These are phyloP conservation scores for Peronosclerospora sorghi DNA, from an alignment of 352 stramenopile species.

Conservation along the genomic window DNA sequence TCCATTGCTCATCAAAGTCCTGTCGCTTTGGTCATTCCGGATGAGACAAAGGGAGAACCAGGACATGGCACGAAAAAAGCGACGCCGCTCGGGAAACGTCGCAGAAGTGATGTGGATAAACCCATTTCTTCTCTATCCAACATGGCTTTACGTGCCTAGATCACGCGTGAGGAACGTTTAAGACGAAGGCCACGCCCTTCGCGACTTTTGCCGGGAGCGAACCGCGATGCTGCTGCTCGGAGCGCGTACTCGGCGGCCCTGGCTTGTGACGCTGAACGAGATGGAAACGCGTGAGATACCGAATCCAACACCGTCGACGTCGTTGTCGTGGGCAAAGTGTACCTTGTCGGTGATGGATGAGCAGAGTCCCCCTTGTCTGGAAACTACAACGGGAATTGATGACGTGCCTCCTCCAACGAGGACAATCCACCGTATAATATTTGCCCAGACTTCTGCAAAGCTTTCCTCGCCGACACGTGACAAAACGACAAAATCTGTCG, in stretches of 20 bases:
- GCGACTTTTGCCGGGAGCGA: conserved; percentile 57
- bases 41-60: conserved; percentile 9
- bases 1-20: conserved; percentile 23
- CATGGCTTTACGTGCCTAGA: conserved; percentile 16
- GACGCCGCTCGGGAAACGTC: too few species aligned
- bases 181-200: conserved; percentile 56
- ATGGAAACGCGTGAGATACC: conserved; percentile 57
- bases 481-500: too few species aligned
- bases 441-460: conserved; percentile 16
- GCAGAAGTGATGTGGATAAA: conserved; percentile 19
- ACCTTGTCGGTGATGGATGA: conserved; percentile 56
- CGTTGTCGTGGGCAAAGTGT: conserved; percentile 79
- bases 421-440: conserved; percentile 34
- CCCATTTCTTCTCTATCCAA: conserved; percentile 30
- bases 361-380: conserved; percentile 11
- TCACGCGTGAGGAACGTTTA: conserved; percentile 42
- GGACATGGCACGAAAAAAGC: conserved; percentile 14
- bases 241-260: conserved; percentile 69
- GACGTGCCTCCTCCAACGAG: conserved; percentile 40
- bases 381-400: conserved; percentile 18
- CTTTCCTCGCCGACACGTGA: not conserved
- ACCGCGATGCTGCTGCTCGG: conserved; percentile 39
- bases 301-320: conserved; percentile 68
- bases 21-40: conserved; percentile 10
- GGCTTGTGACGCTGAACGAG: conserved; percentile 71